Evolutionary conservation across 345 rosid genomes (phyloP).

Genomic region (Corchorus olitorius): DNA sequence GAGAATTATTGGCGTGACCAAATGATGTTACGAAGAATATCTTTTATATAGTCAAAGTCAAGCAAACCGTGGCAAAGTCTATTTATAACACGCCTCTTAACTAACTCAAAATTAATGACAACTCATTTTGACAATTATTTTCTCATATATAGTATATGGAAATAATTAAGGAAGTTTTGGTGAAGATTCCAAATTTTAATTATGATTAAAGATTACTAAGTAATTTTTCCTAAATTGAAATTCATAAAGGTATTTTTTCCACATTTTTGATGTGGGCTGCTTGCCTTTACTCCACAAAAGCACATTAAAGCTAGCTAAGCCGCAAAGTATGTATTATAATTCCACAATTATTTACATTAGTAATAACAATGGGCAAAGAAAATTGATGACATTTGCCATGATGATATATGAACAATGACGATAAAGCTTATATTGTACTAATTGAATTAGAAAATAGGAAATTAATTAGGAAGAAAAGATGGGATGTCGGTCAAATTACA

Average conservation of each 20-base stretch:
- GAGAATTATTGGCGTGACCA: background rate
- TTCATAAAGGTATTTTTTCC: background rate
- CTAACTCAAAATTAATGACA: background rate
- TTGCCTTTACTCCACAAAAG: background rate
- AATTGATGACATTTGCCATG: background rate
- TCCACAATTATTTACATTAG: too few relatives aligned
- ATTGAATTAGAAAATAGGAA: background rate
- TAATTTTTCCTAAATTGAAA: too few relatives aligned
- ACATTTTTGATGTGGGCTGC: background rate
- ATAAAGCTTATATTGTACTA: background rate
- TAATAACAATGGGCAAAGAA: background rate
- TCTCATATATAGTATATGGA: too few relatives aligned
- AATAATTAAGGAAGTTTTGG: too few relatives aligned
- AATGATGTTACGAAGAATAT: background rate
- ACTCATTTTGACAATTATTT: background rate
- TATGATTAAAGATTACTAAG: too few relatives aligned
- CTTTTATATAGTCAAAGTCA: background rate
- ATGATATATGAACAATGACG: background rate
- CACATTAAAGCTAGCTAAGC: too few relatives aligned
- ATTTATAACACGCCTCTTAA: background rate
- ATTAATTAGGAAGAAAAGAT: too few relatives aligned
- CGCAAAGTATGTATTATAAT: too few relatives aligned
- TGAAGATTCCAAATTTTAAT: too few relatives aligned
- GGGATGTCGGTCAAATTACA: background rate
- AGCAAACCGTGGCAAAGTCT: background rate